Base-by-base conservation (phyloP, 1,284 basidiomycete species). In the Cutaneotrichosporon cavernicola region DNA sequence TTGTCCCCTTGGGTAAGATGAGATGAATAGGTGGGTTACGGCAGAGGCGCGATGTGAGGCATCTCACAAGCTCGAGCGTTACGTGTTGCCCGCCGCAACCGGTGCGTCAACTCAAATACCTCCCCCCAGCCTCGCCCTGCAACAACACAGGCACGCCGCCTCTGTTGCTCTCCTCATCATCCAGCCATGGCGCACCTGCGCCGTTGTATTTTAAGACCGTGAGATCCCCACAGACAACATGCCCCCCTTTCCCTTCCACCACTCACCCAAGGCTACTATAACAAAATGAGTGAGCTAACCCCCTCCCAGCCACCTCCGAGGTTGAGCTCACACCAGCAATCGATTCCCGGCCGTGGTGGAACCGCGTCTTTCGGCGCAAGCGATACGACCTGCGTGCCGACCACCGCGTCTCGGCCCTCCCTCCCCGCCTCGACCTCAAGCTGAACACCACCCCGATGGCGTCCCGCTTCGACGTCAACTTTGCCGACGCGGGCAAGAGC, bases 311-410 rank as follows among this genome's bases (percentile, higher is more conserved):
- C 46, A 47, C 16, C 46, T 36, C 46, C 13, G 13, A 10, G 14
- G 6, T 16, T 3, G 22, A 13, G 31, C 31, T 34, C 30, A 53
- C 51, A 53, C 30, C 31, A 53, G 51, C 51, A 9, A 16, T 16
- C 13, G 13, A n/a, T 5, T 34, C 51, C 31, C 4, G 31, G 30
- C 51, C 51, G 31, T 56, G 55, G 55, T 56, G 55, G 55, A 38
- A 22, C 36, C 55, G 55, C 16, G 38, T 56, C 36, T 56, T 56
- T 38, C 21, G 22, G 14, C 55, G 55, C 22, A 43, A 56, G 38
- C 51, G 51, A 30, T n/a, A 53, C 31, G 38, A 40, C 55, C 13
- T 18, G 53, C n/a, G 32, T 18, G 34, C 16, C 5, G 36, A 36
- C 36, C n/a, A 26, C 22, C 55, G 55, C 13, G 55, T 56, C 21